Evolutionary conservation across 805 yeast genomes (phyloP).

Genomic region (Komagataella pastoris): DNA sequence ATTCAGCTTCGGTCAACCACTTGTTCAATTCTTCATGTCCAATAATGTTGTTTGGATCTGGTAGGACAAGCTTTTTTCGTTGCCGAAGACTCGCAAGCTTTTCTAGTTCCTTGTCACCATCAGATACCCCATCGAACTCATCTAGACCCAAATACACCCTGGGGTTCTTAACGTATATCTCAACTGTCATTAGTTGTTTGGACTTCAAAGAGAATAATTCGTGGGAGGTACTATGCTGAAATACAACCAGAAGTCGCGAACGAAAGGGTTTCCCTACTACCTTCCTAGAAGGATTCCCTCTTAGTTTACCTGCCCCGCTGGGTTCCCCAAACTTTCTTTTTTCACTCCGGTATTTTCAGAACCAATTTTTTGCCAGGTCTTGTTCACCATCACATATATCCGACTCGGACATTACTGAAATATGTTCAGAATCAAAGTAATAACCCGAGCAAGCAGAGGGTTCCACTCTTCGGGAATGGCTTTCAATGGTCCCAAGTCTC

Average conservation of each 20-base stretch:
- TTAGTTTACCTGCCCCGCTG: no score
- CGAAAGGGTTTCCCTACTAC: no score
- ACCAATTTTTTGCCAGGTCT: neutral
- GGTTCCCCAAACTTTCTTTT: neutral
- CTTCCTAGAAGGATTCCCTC: no score
- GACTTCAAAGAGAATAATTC: neutral
- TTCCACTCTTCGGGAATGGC: neutral
- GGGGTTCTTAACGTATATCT: neutral
- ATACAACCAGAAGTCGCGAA: no score
- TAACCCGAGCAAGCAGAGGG: neutral
- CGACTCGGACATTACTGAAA: neutral
- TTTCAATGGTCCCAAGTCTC: conserved; percentile 38
- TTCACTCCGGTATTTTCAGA: neutral
- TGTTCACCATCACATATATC: neutral
- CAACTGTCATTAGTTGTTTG: neutral
- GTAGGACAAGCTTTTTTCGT: neutral
- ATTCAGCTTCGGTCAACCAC: neutral
- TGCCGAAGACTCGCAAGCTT: neutral
- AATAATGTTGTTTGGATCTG: neutral
- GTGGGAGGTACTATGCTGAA: neutral
- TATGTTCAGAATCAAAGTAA: neutral
- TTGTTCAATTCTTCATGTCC: neutral
- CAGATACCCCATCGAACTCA: neutral
- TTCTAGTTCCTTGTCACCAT: neutral
- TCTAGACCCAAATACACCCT: neutral